A percentile compares a stretch with the other conserved stretches of the same genome.
Evolutionary conservation across 1,139 yeast species (phyloP).

Genomic region (Scheffersomyces cryptocercus): DNA sequence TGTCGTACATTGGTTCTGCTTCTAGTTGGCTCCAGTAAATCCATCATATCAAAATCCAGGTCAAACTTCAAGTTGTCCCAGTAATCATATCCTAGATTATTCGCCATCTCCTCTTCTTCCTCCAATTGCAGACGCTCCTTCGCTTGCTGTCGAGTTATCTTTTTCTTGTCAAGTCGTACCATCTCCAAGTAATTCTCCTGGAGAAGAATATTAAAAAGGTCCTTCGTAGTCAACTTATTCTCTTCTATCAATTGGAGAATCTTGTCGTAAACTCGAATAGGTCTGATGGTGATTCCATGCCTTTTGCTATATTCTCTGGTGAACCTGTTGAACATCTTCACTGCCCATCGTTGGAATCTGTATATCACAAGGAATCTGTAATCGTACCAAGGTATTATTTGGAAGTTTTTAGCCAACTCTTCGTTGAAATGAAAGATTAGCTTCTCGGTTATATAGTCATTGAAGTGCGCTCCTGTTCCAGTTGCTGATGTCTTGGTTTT

Average conservation of each 20-base stretch:
- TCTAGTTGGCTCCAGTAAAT: slow-evolving; percentile 6
- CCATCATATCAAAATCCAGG: slow-evolving; percentile 32
- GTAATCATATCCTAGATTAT: slow-evolving; percentile 33
- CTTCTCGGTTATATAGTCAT: slow-evolving; percentile 28
- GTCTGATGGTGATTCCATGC: slow-evolving; percentile 17
- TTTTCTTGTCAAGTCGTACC: slow-evolving; percentile 14
- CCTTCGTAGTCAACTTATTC: slow-evolving; percentile 20
- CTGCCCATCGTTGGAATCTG: slow-evolving; percentile 38
- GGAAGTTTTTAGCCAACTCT: slow-evolving; percentile 15
- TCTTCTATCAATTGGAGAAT: slow-evolving; percentile 23
- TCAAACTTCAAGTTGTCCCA: slow-evolving; percentile 35
- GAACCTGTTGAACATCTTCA: slow-evolving; percentile 41
- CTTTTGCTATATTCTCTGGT: slow-evolving; percentile 28
- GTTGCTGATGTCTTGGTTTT: slow-evolving; percentile 2
- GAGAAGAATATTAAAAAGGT: slow-evolving; percentile 25
- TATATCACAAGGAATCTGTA: slow-evolving; percentile 24
- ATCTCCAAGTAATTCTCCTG: slow-evolving; percentile 31
- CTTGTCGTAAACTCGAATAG: slow-evolving; percentile 25
- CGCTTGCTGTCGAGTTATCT: slow-evolving; percentile 6
- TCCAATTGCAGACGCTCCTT: slow-evolving; percentile 9
- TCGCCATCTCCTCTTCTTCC: slow-evolving; percentile 17
- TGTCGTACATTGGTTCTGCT: slow-evolving; percentile 3
- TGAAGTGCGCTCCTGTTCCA: slow-evolving; percentile 10
- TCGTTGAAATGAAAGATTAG: slow-evolving; percentile 24
- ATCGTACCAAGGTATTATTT: slow-evolving; percentile 26